phyloP scores from a whole-genome alignment of 2,329 filamentous ascomycete species.

The Botryotinia convoluta region DNA sequence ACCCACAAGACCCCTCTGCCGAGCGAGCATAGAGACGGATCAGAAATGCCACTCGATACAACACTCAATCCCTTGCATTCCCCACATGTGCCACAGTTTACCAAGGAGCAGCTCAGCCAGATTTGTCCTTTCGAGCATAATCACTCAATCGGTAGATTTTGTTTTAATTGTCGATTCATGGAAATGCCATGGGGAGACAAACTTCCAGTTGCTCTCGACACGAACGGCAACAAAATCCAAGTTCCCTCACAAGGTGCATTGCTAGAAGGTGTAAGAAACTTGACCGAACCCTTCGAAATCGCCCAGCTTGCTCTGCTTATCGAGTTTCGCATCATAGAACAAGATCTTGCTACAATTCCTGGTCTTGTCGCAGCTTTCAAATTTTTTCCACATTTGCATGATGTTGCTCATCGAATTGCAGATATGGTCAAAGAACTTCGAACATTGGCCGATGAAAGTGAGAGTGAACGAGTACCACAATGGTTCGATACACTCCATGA shows the following conservation, averaged over 20 bases:
- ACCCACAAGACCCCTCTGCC: neutral
- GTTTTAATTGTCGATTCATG: slow-evolving; percentile 6
- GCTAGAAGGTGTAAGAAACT: neutral
- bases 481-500: slow-evolving; percentile 8
- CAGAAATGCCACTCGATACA: neutral
- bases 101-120: too few relatives aligned
- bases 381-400: neutral
- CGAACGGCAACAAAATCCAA: neutral
- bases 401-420: neutral
- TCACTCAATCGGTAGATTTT: neutral
- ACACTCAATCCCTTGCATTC: neutral
- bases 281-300: neutral
- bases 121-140: neutral
- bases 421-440: neutral
- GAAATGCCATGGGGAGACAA: slow-evolving; percentile 6
- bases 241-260: neutral
- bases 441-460: neutral
- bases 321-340: neutral
- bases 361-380: neutral
- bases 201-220: neutral
- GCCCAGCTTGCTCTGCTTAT: neutral
- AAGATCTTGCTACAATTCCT: neutral
- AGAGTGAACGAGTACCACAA: neutral
- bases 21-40: neutral
- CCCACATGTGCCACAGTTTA: neutral